Base-by-base conservation (phyloP, 164 flowering plant genomes). In the Vitis riparia region DNA sequence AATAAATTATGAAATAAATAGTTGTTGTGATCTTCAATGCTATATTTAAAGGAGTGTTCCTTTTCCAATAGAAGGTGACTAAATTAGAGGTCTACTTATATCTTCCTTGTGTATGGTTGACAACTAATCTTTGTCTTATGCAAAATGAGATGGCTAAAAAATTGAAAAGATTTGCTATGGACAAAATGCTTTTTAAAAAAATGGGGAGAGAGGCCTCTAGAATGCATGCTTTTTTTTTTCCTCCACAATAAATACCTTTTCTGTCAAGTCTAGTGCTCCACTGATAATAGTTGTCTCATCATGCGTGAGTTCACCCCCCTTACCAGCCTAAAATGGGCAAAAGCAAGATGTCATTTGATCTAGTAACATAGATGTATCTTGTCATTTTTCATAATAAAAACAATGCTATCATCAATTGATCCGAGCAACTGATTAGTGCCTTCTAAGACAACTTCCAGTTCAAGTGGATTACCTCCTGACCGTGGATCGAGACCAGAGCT, bases 401-500 rank as follows among this genome's bases (percentile, higher is more conserved):
- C 27, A 23, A 1, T 23, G 27, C 27, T 23, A 23, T 23, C 27
- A 23, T 23, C 27, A 23, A 23, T 23, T 23, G 27, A 23, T 23
- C 27, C 2, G 27, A 23, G 27, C 27, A 23, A 23, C 27, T 37
- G 44, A 37, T 6, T 37, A 37, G 44, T 2, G 44, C 5, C 44
- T 37, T 5, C 44, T 37, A 37, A 5, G 44, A 37, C 44, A 37
- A 37, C 44, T 37, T 37, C 44, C 44, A 37, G 44, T 37, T 37
- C 44, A 62, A 67, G 53, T 52, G 16, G 60, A 71, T 73, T 78
- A 93, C 99, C 92, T 95, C 98, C 79, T 85, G 82, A 75, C 98
- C 23, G 68, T 95, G 99, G 72, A 95, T 93, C 55, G 93, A 86
- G 67, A 95, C 99, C 57, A 95, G 94, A 44, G 92, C 99, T 84